phyloP scores from a whole-genome alignment of 192 early-diverging fungal genomes.

The Coemansia sp. region DNA sequence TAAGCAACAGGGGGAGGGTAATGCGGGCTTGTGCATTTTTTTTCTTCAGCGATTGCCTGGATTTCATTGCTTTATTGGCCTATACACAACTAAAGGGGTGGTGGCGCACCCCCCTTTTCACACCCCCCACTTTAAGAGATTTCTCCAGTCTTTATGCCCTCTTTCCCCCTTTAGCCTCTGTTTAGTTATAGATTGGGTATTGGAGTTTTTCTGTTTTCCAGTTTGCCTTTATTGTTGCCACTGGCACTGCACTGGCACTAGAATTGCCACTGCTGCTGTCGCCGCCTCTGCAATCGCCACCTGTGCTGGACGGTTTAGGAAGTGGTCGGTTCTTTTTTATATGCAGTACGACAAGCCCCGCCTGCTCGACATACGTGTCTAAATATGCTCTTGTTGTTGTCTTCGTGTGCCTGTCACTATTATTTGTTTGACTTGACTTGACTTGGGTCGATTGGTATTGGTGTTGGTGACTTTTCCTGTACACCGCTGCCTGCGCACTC shows the following conservation, averaged over 20 bases:
- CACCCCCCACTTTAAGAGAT: slow-evolving; percentile 10
- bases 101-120: slow-evolving; percentile 1
- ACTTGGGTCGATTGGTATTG: no score
- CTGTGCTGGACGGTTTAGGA: no score
- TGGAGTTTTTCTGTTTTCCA: neutral
- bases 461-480: no score
- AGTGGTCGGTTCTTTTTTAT: no score
- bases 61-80: slow-evolving; percentile 10
- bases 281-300: no score
- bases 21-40: slow-evolving; percentile 48
- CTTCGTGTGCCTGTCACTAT: no score
- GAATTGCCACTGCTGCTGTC: neutral
- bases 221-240: slow-evolving; percentile 3
- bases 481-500: no score
- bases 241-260: neutral
- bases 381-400: no score
- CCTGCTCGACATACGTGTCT: no score
- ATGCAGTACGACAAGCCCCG: no score
- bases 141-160: slow-evolving; percentile 16
- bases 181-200: neutral
- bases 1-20: slow-evolving; percentile 14
- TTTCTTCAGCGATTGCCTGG: slow-evolving; percentile 26
- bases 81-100: neutral
- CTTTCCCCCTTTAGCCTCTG: neutral
- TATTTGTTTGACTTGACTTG: no score